Percentiles rank a stretch among this genome's conserved stretches.
phyloP scores from a whole-genome alignment of 257 asterid genomes.

The Plantago major region DNA sequence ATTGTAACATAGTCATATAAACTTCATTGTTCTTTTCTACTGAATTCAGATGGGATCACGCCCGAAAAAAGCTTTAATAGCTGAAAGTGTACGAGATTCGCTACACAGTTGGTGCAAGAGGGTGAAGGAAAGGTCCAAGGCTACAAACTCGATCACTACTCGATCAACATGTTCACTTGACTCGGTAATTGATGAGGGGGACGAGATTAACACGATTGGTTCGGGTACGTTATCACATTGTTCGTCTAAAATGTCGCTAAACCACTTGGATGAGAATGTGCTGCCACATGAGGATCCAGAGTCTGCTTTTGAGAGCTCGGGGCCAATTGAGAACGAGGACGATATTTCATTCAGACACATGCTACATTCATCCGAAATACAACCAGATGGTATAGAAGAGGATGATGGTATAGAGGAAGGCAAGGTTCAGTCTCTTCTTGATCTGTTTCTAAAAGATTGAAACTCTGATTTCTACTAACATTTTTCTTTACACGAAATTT shows the following conservation, averaged over 20 bases:
- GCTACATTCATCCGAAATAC: slow-evolving; percentile 24
- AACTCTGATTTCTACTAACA: neutral
- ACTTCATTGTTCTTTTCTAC: neutral
- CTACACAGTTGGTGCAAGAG: slow-evolving; percentile 95
- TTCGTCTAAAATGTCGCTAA: slow-evolving; percentile 50
- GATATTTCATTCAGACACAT: slow-evolving; percentile 29
- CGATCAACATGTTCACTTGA: slow-evolving; percentile 67
- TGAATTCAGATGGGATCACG: slow-evolving; percentile 74
- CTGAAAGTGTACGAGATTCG: slow-evolving; percentile 79
- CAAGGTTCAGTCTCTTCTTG: slow-evolving; percentile 43
- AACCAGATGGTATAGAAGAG: slow-evolving; percentile 19
- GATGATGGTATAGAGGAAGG: slow-evolving; percentile 24
- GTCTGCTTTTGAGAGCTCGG: slow-evolving; percentile 21
- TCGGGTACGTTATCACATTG: slow-evolving; percentile 64
- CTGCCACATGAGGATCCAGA: slow-evolving; percentile 23
- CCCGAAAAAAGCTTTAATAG: slow-evolving; percentile 73
- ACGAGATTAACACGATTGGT: slow-evolving; percentile 55
- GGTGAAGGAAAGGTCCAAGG: slow-evolving; percentile 62
- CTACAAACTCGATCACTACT: slow-evolving; percentile 55
- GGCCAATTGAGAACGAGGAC: slow-evolving; percentile 15
- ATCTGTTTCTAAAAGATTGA: slow-evolving; percentile 50
- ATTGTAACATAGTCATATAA: neutral
- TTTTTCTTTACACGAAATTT: too few relatives aligned
- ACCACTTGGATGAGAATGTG: slow-evolving; percentile 24
- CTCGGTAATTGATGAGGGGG: slow-evolving; percentile 55